phyloP scores from a whole-genome alignment of 2,329 filamentous ascomycete species.

The Fusarium tuaranense region DNA sequence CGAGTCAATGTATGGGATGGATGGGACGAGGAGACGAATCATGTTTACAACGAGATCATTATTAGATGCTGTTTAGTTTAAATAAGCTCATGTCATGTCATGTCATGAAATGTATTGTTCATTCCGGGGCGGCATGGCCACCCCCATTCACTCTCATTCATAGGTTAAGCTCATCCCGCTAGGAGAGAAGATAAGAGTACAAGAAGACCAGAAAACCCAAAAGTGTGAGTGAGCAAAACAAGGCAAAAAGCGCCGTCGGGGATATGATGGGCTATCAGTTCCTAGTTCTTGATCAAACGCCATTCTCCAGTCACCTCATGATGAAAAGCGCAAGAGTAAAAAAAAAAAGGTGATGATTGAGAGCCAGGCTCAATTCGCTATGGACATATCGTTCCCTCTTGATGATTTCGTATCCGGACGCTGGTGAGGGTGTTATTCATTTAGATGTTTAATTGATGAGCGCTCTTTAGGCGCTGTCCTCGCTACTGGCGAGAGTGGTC shows the following conservation, averaged over 20 bases:
- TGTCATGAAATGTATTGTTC: background rate
- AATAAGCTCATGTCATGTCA: background rate
- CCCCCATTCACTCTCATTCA: background rate
- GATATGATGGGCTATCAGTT: background rate
- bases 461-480: background rate
- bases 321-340: slow-evolving; percentile 2
- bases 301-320: slow-evolving; percentile 23
- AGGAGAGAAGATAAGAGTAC: slow-evolving; percentile 8
- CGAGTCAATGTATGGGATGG: background rate
- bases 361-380: slow-evolving; percentile 22
- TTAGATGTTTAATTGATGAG: background rate
- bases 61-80: background rate
- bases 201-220: slow-evolving; percentile 9
- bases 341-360: slow-evolving; percentile 7
- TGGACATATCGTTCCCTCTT: slow-evolving; percentile 21
- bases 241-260: background rate
- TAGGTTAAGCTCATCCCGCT: background rate
- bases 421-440: background rate
- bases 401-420: background rate
- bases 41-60: background rate
- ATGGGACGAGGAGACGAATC: background rate
- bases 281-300: slow-evolving; percentile 25
- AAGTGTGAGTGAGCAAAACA: background rate
- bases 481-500: slow-evolving; percentile 6
- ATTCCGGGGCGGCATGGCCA: background rate